Conservation (phyloP, 257 asterid species). For the Jasminum sambac region DNA sequence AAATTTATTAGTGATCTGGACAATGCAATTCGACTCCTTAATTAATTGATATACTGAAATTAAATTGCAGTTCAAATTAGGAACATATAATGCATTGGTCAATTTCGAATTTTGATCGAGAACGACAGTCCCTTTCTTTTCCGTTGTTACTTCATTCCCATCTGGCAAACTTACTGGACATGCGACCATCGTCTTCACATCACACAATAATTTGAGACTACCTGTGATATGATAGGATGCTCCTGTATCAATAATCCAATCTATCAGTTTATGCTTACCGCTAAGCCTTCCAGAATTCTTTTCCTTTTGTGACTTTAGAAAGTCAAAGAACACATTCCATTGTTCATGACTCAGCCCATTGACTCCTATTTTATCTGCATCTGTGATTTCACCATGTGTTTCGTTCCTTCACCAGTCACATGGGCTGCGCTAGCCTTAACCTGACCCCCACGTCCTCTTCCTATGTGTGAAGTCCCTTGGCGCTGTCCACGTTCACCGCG, state of each 20-base stretch:
- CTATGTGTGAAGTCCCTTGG: no score
- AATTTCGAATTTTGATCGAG: neutral
- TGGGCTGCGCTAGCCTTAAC: no score
- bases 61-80: conserved; percentile 5
- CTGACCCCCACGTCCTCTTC: neutral
- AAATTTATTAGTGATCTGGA: neutral
- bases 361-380: no score
- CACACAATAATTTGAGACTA: no score
- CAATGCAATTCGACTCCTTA: neutral
- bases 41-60: neutral
- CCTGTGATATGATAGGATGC: conserved; percentile 1
- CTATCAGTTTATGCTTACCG: no score
- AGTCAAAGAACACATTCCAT: no score
- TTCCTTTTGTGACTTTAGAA: no score
- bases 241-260: conserved; percentile 1
- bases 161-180: neutral
- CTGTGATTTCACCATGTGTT: no score
- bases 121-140: neutral
- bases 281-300: no score
- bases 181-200: neutral
- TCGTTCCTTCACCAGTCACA: no score
- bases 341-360: no score
- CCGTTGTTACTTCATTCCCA: neutral
- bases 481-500: neutral
- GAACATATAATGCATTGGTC: conserved; percentile 2